These are phyloP conservation scores for Fusarium sp. DNA, from an alignment of 2,329 filamentous ascomycete species.

Conservation along the genomic window DNA sequence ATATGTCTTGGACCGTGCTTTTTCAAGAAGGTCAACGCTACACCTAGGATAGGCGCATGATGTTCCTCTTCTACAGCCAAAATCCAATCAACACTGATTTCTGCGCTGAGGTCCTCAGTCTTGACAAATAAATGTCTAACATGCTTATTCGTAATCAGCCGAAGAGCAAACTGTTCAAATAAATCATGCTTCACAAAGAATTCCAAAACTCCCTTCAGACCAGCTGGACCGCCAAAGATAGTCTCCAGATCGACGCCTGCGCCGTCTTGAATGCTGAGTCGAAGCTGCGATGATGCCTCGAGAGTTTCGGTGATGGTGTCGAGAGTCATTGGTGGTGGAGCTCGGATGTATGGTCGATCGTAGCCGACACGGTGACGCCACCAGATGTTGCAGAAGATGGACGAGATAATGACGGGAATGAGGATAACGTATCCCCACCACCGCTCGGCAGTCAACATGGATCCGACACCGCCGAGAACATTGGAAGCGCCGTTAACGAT, in stretches of 20 bases:
- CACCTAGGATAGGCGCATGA: constrained; percentile 3
- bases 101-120: neutral
- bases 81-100: neutral
- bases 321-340: neutral
- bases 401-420: constrained; percentile 60
- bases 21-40: constrained; percentile 13
- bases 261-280: constrained; percentile 7
- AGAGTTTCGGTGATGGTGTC: constrained; percentile 12
- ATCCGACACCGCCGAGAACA: constrained; percentile 60
- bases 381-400: constrained; percentile 60
- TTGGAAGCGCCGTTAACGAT: constrained; percentile 58
- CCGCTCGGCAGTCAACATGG: constrained; percentile 60
- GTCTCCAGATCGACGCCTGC: constrained; percentile 1
- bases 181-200: constrained; percentile 32
- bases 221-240: neutral
- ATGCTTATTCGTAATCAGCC: constrained; percentile 6
- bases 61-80: constrained; percentile 7
- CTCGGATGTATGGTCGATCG: constrained; percentile 29
- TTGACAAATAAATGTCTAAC: neutral
- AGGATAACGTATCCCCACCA: constrained; percentile 67
- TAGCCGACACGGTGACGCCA: constrained; percentile 62
- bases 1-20: constrained; percentile 17
- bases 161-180: constrained; percentile 30
- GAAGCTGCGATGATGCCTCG: constrained; percentile 23
- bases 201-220: constrained; percentile 7